These are phyloP conservation scores for Phytophthora pluvialis DNA, from an alignment of 352 stramenopile species.

Conservation along the genomic window DNA sequence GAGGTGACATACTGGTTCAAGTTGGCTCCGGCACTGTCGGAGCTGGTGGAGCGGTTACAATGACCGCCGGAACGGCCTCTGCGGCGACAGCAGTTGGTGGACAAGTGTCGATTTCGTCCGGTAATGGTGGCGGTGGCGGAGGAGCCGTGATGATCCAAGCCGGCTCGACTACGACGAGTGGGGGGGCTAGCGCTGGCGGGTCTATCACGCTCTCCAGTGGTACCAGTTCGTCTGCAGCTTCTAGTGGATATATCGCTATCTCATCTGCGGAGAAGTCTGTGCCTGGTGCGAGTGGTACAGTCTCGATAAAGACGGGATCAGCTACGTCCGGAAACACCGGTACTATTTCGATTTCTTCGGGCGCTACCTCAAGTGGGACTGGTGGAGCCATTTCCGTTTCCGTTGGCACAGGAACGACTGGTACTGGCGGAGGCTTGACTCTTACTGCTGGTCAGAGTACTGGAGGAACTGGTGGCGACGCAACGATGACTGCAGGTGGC, in stretches of 20 bases:
- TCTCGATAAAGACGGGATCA: constrained; percentile 40
- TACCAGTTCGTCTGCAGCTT: constrained; percentile 36
- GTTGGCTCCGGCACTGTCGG: constrained; percentile 54
- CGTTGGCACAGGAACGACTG: constrained; percentile 38
- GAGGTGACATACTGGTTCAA: constrained; percentile 49
- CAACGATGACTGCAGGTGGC: constrained; percentile 30
- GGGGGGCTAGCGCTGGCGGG: constrained; percentile 36
- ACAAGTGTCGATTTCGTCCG: constrained; percentile 35
- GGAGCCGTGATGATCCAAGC: constrained; percentile 36
- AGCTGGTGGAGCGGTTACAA: constrained; percentile 42
- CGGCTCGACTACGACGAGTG: constrained; percentile 28
- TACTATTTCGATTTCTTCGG: constrained; percentile 41
- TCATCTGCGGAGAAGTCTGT: constrained; percentile 38
- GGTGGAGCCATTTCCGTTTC: constrained; percentile 42
- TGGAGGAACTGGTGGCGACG: constrained; percentile 31
- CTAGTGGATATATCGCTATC: constrained; percentile 44
- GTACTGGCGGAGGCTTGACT: constrained; percentile 27
- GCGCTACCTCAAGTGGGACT: constrained; percentile 34
- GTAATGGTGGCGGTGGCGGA: constrained; percentile 40
- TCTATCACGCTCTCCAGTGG: constrained; percentile 46
- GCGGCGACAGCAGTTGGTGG: constrained; percentile 33
- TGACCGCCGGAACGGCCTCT: constrained; percentile 42
- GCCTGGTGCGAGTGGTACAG: constrained; percentile 38
- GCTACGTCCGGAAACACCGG: constrained; percentile 41
- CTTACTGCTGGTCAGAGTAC: constrained; percentile 39